Evolutionary conservation across 2,329 filamentous ascomycete genomes (phyloP), one percentile per base, ranked within the genome.

Genomic region (Cryphonectria carpinicola): DNA sequence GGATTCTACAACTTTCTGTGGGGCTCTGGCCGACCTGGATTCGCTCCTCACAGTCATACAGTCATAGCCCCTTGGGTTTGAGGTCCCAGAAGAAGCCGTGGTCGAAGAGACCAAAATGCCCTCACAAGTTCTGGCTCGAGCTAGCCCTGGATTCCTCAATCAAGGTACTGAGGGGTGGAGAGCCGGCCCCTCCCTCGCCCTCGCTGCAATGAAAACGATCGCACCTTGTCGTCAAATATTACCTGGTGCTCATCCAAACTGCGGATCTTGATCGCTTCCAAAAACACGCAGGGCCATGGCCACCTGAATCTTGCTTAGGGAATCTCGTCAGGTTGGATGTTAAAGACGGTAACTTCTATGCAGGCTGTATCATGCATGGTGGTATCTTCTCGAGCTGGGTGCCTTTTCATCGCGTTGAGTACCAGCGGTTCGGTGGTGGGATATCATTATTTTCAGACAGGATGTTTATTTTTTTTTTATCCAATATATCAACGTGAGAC

Each of bases 1-100:
- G 58, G 66, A 68, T 68, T 68, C 66, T 63, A 68, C 41, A 63
- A 61, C 66, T 68, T 68, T 68, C 66, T 68, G 66, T 68, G 66
- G 66, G 58, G 56, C 66, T 68, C 58, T 19, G 41, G 39, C 49
- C 37, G 41, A 32, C 41, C 17, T 52, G 19, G 41, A 49, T 52
- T 52, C 25, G 39, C 61, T 32, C 22, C n/a, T 8, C 2, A 28
- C 13, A 19, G 28, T 37, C 28, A 60, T 37, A 28, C 13, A 19
- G 28, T 37, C 28, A 60, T 37, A 32, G 14, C 19, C 54, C 28
- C 25, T 25, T 25, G 8, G 22, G 22, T 8, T n/a, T 25, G 7
- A 22, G 46, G 22, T 52, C n/a, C 46, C 22, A n/a, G 46, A n/a
- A 52, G 46, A n/a, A 52, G 46, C 22, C 22, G 10, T 10, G n/a